phyloP scores from a whole-genome alignment of 176 grass and related monocot species.

The Musa schizocarpa region DNA sequence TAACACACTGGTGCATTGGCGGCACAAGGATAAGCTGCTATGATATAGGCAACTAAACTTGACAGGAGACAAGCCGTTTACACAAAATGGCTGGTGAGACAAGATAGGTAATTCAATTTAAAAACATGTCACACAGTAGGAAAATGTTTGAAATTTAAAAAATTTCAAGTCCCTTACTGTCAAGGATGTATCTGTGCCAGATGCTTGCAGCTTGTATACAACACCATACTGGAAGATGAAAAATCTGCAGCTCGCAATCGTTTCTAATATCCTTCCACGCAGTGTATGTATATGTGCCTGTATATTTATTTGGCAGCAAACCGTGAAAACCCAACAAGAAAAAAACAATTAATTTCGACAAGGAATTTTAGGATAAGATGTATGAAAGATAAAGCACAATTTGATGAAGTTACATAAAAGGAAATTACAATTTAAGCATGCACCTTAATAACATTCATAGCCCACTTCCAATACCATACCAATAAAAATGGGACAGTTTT shows the following conservation, averaged over 20 bases:
- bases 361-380: no score
- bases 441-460: not conserved
- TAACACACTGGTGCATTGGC: not conserved
- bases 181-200: constrained; percentile 35
- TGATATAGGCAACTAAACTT: no score
- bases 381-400: no score
- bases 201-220: constrained; percentile 76
- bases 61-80: not conserved
- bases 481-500: no score
- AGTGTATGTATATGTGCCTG: constrained; percentile 80
- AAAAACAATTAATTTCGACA: not conserved
- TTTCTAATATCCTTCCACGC: constrained; percentile 77
- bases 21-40: not conserved
- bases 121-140: not conserved
- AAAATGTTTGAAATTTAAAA: not conserved
- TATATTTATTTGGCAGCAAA: not conserved
- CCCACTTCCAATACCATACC: not conserved
- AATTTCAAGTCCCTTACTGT: constrained; percentile 29
- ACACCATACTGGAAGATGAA: constrained; percentile 91
- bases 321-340: not conserved
- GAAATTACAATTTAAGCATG: no score
- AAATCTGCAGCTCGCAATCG: constrained; percentile 73
- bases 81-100: not conserved
- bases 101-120: not conserved
- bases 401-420: no score